Percentiles rank a stretch among this genome's conserved stretches.
Conservation (phyloP, 108 stramenopile species). For the Asterionellopsis glacialis region DNA sequence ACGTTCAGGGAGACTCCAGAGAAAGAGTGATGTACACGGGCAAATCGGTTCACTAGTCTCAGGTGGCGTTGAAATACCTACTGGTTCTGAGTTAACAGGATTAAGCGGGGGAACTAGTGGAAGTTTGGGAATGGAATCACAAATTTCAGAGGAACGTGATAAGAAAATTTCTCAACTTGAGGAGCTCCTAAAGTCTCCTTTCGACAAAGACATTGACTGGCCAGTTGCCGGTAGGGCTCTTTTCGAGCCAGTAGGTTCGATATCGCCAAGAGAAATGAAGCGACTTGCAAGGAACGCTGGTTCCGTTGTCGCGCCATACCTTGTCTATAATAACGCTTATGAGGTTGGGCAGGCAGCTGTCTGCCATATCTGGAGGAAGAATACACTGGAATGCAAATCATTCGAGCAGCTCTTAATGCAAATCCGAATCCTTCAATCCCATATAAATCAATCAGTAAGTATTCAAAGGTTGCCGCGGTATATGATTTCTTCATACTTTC, state of each 20-base stretch:
- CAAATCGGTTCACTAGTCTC: too few species aligned
- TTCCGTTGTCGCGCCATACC: slow-evolving; percentile 41
- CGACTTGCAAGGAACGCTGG: slow-evolving; percentile 62
- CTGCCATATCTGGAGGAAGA: slow-evolving; percentile 75
- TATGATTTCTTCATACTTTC: neutral
- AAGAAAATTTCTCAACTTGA: too few species aligned
- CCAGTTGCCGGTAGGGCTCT: slow-evolving; percentile 56
- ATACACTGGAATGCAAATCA: slow-evolving; percentile 31
- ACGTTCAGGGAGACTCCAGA: too few species aligned
- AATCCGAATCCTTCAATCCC: slow-evolving; percentile 52
- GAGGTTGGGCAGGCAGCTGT: slow-evolving; percentile 74
- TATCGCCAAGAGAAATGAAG: slow-evolving; percentile 35
- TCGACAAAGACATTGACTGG: slow-evolving; percentile 32
- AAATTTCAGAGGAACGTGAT: too few species aligned
- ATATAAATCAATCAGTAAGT: slow-evolving; percentile 47
- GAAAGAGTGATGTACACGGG: too few species aligned
- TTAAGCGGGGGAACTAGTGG: neutral
- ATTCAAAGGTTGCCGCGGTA: neutral
- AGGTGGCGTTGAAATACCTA: too few species aligned
- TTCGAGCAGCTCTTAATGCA: slow-evolving; percentile 52
- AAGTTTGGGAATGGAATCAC: neutral
- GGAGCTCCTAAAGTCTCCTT: neutral
- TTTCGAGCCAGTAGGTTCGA: slow-evolving; percentile 55
- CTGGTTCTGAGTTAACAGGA: neutral
- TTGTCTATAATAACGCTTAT: slow-evolving; percentile 56